Evolutionary conservation across 169 alveolate genomes (phyloP).

Genomic region (Eimeria brunetti): DNA sequence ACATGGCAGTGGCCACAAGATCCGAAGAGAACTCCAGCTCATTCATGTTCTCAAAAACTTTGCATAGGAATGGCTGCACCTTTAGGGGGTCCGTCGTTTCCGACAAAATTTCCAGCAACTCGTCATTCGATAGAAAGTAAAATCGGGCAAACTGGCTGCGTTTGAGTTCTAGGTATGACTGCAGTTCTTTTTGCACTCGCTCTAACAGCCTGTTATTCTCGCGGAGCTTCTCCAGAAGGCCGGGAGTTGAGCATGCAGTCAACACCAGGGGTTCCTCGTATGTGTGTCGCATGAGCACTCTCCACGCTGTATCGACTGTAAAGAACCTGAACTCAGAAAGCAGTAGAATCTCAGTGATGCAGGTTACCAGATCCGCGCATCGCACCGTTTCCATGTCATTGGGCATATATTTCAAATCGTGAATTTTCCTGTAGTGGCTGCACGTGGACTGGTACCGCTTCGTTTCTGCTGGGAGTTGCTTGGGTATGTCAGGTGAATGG

Average conservation of each 20-base stretch:
- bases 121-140: conserved; percentile 97
- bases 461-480: conserved; percentile 88
- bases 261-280: conserved; percentile 89
- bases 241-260: conserved; percentile 88
- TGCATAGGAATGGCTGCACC: conserved; percentile 96
- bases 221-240: conserved; percentile 87
- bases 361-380: background rate
- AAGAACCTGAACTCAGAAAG: conserved; percentile 90
- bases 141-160: conserved; percentile 98
- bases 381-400: background rate
- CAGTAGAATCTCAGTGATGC: conserved; percentile 80
- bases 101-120: conserved; percentile 96
- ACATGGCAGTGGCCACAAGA: conserved; percentile 91
- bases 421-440: background rate
- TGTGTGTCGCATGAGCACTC: conserved; percentile 91
- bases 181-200: conserved; percentile 92
- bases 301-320: conserved; percentile 95
- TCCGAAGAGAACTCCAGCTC: conserved; percentile 86
- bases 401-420: background rate
- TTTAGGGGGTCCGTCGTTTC: conserved; percentile 96
- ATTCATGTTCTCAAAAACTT: conserved; percentile 96
- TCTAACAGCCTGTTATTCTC: conserved; percentile 93
- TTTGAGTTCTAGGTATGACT: conserved; percentile 96
- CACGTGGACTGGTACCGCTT: conserved; percentile 36
- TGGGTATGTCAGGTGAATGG: conserved; percentile 90